Base-by-base conservation (phyloP, 148 eudicot species). In the Silene uniflora region DNA sequence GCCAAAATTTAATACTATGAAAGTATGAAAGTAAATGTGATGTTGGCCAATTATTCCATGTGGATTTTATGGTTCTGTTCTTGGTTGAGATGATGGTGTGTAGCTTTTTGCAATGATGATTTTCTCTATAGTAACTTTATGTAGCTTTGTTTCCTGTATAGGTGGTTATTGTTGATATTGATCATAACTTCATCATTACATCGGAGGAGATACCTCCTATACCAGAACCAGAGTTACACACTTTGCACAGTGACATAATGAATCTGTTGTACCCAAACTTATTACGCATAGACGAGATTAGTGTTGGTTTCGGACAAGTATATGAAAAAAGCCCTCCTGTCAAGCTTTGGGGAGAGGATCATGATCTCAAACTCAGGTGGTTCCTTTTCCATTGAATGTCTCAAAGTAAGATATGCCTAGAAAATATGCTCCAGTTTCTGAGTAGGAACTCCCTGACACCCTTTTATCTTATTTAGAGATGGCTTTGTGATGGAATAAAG, bases 301-400 rank as follows among this genome's bases (percentile, higher is more conserved):
- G 46, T 18, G 71, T 70, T 46, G 74, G 67, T n/a, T 67, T 58
- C 61, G 69, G 69, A 18, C 77, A 29, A 60, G 16, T 68, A 23
- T 75, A 69, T 61, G 21, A 67, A 29, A 79, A 46, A 67, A n/a
- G 67, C 69, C 52, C 74, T 61, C 35, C 66, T 42, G 69, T 35
- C 61, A 79, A 73, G 77, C 81, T 77, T 7, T 79, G 81, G 81
- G 81, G 81, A 74, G 67, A 74, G 62, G 77, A 32, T 60, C 81
- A 79, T 67, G 81, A 79, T 55, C 63, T 79, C 63, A 67, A 79
- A 62, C 77, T 79, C 47, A 79, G 81, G 77, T 79, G 52, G 60
- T 67, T 67, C 14, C 61, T 59, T 73, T 32, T 67, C 55, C 9
- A 35, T 13, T 32, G 68, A 54, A 23, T 65, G 56, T 72, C 32